Conservation (phyloP, 768 basidiomycete genomes). For the Russula sp. region DNA sequence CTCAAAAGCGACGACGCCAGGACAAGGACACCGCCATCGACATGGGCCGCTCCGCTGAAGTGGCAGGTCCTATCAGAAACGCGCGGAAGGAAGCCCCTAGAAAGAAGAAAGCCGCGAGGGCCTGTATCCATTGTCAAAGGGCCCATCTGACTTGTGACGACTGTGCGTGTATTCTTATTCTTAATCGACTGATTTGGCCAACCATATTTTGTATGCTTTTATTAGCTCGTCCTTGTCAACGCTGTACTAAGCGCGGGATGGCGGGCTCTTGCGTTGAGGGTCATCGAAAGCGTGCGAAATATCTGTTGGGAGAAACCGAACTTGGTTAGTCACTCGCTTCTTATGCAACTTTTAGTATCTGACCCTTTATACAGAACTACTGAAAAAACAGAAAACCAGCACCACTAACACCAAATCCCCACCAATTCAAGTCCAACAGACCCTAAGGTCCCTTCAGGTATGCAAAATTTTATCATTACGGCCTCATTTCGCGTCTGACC, state of each 20-base stretch:
- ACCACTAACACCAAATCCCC: constrained; percentile 2
- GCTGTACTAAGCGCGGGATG: constrained; percentile 93
- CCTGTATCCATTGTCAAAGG: constrained; percentile 95
- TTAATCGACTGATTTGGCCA: constrained; percentile 13
- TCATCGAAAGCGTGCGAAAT: constrained; percentile 96
- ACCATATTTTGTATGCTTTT: constrained; percentile 26
- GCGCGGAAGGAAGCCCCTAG: constrained; percentile 64
- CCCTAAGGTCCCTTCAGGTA: constrained; percentile 14
- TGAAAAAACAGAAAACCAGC: constrained; percentile 24
- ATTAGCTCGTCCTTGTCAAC: constrained; percentile 90
- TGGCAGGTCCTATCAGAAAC: constrained; percentile 44
- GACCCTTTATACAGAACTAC: constrained; percentile 16
- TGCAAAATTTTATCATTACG: background rate
- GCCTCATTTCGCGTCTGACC: constrained; percentile 2
- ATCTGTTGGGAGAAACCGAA: constrained; percentile 91
- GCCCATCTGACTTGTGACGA: constrained; percentile 99
- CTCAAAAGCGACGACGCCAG: constrained; percentile 44
- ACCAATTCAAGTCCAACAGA: constrained; percentile 15
- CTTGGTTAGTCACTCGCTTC: constrained; percentile 54
- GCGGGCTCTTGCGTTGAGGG: constrained; percentile 89
- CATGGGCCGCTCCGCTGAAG: constrained; percentile 50
- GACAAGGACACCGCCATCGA: constrained; percentile 56
- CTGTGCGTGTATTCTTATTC: constrained; percentile 53
- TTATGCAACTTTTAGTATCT: constrained; percentile 24
- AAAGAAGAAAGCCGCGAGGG: constrained; percentile 94